phyloP scores from a whole-genome alignment of 768 basidiomycete genomes.

The Favolaschia claudopus region DNA sequence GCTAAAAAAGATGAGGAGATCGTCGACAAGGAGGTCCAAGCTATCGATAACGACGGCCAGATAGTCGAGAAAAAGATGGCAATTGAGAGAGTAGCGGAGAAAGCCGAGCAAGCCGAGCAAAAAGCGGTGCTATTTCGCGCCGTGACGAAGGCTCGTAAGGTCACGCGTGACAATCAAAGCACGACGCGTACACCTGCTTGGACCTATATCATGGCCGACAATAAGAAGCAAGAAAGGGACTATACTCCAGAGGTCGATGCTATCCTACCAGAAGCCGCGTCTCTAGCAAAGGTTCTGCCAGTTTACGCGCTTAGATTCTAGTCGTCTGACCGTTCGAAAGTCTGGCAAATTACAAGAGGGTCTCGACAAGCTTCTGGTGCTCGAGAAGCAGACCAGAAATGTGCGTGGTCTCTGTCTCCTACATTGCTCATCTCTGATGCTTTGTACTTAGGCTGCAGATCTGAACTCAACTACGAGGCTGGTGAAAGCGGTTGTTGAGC shows the following conservation, averaged over 20 bases:
- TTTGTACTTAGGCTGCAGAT: slow-evolving; percentile 81
- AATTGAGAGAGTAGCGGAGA: slow-evolving; percentile 41
- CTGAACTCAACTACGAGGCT: slow-evolving; percentile 89
- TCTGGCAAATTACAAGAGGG: slow-evolving; percentile 84
- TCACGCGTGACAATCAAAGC: slow-evolving; percentile 52
- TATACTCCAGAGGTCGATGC: slow-evolving; percentile 84
- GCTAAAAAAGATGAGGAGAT: too few relatives aligned
- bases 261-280: slow-evolving; percentile 71
- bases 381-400: slow-evolving; percentile 98
- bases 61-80: background rate
- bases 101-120: too few relatives aligned
- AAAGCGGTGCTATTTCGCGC: too few relatives aligned
- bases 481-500: slow-evolving; percentile 73
- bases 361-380: slow-evolving; percentile 84
- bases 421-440: background rate
- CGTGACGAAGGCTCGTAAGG: background rate
- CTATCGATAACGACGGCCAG: background rate
- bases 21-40: too few relatives aligned
- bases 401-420: slow-evolving; percentile 50
- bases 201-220: slow-evolving; percentile 72
- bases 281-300: slow-evolving; percentile 71
- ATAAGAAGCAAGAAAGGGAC: slow-evolving; percentile 88
- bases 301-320: background rate
- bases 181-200: slow-evolving; percentile 65
- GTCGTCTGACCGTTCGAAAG: slow-evolving; percentile 48